Conservation (phyloP, 768 basidiomycete species). For the Phlebiopsis flavidoalba region DNA sequence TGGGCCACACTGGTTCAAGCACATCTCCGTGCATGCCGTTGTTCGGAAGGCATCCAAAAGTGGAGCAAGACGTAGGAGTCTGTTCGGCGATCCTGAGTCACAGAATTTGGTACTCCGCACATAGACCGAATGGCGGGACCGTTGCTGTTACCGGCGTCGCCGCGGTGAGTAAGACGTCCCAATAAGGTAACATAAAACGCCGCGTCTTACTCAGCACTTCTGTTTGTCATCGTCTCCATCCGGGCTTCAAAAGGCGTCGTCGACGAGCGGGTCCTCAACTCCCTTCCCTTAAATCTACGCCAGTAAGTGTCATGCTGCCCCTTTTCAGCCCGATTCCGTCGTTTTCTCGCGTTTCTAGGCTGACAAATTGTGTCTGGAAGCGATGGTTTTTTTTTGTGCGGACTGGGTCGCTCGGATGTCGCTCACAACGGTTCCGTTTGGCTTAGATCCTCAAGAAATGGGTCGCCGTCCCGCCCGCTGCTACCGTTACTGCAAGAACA, state of each 20-base stretch:
- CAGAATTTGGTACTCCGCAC: neutral
- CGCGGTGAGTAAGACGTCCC: neutral
- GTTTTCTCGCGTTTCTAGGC: slow-evolving; percentile 5
- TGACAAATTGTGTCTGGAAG: slow-evolving; percentile 7
- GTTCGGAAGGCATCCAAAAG: neutral
- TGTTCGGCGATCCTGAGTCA: neutral
- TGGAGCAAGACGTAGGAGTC: neutral
- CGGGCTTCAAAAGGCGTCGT: slow-evolving; percentile 14
- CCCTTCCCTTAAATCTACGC: slow-evolving; percentile 5
- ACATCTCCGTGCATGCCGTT: neutral
- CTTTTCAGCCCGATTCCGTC: neutral
- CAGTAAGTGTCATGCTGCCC: slow-evolving; percentile 9
- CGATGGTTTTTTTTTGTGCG: slow-evolving; percentile 25
- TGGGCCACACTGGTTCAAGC: neutral
- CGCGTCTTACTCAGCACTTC: slow-evolving; percentile 11
- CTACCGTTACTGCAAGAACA: slow-evolving; percentile 99
- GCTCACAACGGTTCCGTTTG: slow-evolving; percentile 11
- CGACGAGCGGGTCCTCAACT: slow-evolving; percentile 4
- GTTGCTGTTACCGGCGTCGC: neutral
- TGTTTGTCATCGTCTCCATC: slow-evolving; percentile 14
- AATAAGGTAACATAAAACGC: slow-evolving; percentile 4
- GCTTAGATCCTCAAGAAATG: slow-evolving; percentile 45
- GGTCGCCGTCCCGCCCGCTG: slow-evolving; percentile 97
- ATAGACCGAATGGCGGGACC: neutral
- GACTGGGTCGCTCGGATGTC: slow-evolving; percentile 15